Base-by-base conservation (phyloP, 2,329 filamentous ascomycete species). In the Penicillium expansum region DNA sequence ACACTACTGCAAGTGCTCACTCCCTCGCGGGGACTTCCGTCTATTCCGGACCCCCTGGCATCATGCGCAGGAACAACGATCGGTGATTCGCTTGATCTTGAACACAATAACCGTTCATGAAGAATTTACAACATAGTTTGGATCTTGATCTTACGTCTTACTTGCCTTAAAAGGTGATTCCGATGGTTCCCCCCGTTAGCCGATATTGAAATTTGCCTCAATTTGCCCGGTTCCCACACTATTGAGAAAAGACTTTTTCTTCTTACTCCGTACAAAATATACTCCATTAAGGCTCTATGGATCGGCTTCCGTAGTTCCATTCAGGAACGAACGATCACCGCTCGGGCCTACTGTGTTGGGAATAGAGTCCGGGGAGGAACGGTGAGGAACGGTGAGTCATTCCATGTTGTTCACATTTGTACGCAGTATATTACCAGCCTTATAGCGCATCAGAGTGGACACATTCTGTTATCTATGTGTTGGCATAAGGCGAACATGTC, bases 11-110 rank as follows among this genome's bases (percentile, higher is more conserved):
- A 48, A 18, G 52, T 49, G 47, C 29, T 56, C 41, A 50, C 48
- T 29, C 33, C 35, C 41, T 51, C 53, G 16, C 53, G 22, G 52
- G 18, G 32, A 44, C 24, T 37, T 44, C 44, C 41, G 47, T 39
- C 45, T 18, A 14, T 55, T 58, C 51, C 56, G 39, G 49, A 43
- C 63, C 60, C 60, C 64, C 64, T 67, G 56, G 63, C 64, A 59
- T 67, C 57, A 55, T 57, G 44, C 55, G 60, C 63, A 62, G 62
- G 63, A 58, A 65, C 43, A 24, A 20, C 27, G 14, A 45, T 48
- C 13, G 3, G 7, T 22, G 29, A 45, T 45, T 45, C 24, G 24
- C 24, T 18, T 16, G n/a, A 32, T 24, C 30, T 33, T 47, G 16
- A 16, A 20, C 42, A 45, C 29, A 44, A 45, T 18, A 47, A 44